Evolutionary conservation across 2,329 filamentous ascomycete genomes (phyloP).

Genomic region (Ceratocystis harringtonii): DNA sequence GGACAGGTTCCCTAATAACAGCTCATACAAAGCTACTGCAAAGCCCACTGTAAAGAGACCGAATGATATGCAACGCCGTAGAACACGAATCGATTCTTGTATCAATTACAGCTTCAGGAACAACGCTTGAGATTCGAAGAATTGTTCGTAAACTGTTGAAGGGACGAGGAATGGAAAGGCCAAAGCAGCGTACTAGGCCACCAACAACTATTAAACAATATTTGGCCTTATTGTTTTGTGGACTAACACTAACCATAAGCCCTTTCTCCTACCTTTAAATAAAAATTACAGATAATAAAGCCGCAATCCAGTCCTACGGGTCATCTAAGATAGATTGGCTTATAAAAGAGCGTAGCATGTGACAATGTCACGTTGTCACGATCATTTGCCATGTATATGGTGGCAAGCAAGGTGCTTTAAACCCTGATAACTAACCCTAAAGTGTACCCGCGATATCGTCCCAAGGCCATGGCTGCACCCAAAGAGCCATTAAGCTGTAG

Average conservation of each 20-base stretch:
- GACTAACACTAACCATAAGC: too few relatives aligned
- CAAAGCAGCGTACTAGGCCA: too few relatives aligned
- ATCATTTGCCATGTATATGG: not conserved
- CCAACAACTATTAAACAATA: too few relatives aligned
- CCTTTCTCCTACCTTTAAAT: too few relatives aligned
- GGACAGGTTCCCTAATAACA: not conserved
- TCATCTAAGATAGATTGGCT: not conserved
- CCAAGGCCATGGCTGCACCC: too few relatives aligned
- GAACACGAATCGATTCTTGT: not conserved
- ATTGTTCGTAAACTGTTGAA: too few relatives aligned
- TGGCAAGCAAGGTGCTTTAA: too few relatives aligned
- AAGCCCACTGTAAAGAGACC: not conserved
- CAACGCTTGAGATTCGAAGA: not conserved
- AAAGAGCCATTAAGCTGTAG: too few relatives aligned
- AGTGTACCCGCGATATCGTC: not conserved
- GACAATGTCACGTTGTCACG: constrained; percentile 1
- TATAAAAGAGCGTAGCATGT: not conserved
- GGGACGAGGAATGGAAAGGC: too few relatives aligned
- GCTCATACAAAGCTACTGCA: not conserved
- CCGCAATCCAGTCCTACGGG: too few relatives aligned
- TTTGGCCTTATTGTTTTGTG: too few relatives aligned
- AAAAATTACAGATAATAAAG: too few relatives aligned
- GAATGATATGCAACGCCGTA: not conserved
- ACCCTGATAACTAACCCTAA: not conserved
- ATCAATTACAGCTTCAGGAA: not conserved